phyloP scores from a whole-genome alignment of 768 basidiomycete genomes.

The Boletus rubroflammeus region DNA sequence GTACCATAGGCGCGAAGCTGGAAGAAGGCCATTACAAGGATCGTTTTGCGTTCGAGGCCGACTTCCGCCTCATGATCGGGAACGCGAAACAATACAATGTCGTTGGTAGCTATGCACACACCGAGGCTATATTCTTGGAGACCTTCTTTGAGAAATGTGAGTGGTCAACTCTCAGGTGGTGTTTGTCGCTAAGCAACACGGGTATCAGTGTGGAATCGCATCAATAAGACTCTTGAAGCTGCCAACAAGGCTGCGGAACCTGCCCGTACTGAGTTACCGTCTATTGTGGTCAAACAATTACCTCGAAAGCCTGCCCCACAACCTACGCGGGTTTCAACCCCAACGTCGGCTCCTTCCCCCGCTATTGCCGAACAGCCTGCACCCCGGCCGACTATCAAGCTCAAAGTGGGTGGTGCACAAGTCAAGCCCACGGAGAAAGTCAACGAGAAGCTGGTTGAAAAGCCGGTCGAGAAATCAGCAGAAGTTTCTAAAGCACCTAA shows the following conservation, averaged over 20 bases:
- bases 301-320: slow-evolving; percentile 18
- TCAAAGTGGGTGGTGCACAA: slow-evolving; percentile 53
- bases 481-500: slow-evolving; percentile 37
- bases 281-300: slow-evolving; percentile 22
- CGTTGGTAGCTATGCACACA: slow-evolving; percentile 65
- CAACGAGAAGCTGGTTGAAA: slow-evolving; percentile 26
- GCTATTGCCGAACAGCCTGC: slow-evolving; percentile 31
- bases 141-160: slow-evolving; percentile 81
- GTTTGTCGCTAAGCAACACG: slow-evolving; percentile 7
- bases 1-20: slow-evolving; percentile 83
- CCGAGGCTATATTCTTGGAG: slow-evolving; percentile 73
- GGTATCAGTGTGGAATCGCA: slow-evolving; percentile 75
- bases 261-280: slow-evolving; percentile 23
- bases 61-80: slow-evolving; percentile 82
- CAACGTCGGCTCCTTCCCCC: slow-evolving; percentile 14
- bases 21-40: slow-evolving; percentile 83
- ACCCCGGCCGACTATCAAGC: slow-evolving; percentile 59
- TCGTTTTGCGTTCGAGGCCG: slow-evolving; percentile 77
- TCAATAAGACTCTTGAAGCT: slow-evolving; percentile 78
- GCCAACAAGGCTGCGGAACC: slow-evolving; percentile 44
- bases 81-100: slow-evolving; percentile 89
- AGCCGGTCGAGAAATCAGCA: slow-evolving; percentile 23
- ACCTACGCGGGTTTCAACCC: slow-evolving; percentile 4
- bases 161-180: slow-evolving; percentile 28
- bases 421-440: slow-evolving; percentile 34